Evolutionary conservation across 1,139 yeast genomes (phyloP).

Genomic region (Geotrichum klebahnii): DNA sequence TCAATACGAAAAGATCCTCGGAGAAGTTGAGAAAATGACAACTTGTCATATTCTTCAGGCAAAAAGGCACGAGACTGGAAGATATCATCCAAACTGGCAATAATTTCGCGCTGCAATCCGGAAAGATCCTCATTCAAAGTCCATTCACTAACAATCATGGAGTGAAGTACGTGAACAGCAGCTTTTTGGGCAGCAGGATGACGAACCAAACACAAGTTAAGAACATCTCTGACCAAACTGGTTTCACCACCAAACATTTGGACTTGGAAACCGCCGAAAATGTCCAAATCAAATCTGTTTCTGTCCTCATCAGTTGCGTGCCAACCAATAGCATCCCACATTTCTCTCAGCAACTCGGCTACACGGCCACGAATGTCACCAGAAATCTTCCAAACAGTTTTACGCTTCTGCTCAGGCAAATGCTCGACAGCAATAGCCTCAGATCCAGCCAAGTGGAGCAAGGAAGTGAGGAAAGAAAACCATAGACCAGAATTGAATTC

Average conservation of each 20-base stretch:
- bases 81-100: conserved; percentile 57
- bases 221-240: conserved; percentile 59
- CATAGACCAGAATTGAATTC: conserved; percentile 55
- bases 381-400: conserved; percentile 63
- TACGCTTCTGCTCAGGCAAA: conserved; percentile 62
- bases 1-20: conserved; percentile 54
- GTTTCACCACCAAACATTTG: conserved; percentile 58
- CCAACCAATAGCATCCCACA: conserved; percentile 77
- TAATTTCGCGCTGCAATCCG: conserved; percentile 56
- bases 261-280: conserved; percentile 70
- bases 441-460: conserved; percentile 52
- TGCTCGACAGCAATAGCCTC: conserved; percentile 36
- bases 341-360: conserved; percentile 52
- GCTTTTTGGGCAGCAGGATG: conserved; percentile 59
- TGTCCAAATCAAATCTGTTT: conserved; percentile 56
- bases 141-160: conserved; percentile 65
- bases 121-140: conserved; percentile 55
- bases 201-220: conserved; percentile 66
- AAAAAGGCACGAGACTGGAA: conserved; percentile 52
- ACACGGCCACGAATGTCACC: conserved; percentile 61
- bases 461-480: conserved; percentile 52
- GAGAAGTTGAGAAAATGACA: conserved; percentile 50
- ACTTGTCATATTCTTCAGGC: conserved; percentile 56
- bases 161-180: conserved; percentile 68
- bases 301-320: conserved; percentile 58